Conservation (phyloP, 129 eudicot genomes). For the Flaveria trinervia region DNA sequence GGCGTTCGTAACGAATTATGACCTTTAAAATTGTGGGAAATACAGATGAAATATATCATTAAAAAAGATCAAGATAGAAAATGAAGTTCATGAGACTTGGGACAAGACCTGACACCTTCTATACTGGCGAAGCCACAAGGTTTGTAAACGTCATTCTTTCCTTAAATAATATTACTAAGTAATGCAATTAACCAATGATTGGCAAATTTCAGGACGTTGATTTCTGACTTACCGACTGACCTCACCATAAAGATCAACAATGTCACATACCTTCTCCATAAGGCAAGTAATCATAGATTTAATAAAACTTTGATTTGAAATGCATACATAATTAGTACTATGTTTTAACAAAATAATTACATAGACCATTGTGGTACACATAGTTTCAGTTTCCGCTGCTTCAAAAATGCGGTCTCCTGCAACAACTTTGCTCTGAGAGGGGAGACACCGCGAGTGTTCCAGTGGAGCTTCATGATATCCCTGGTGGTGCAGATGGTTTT, state of each 20-base stretch:
- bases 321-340: not conserved
- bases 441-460: constrained; percentile 38
- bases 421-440: constrained; percentile 50
- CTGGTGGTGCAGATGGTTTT: constrained; percentile 77
- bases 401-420: constrained; percentile 77
- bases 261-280: constrained; percentile 67
- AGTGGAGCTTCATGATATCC: constrained; percentile 70
- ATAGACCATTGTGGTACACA: constrained; percentile 38
- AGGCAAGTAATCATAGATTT: constrained; percentile 44
- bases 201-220: constrained; percentile 47
- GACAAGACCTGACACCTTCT: constrained; percentile 75
- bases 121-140: constrained; percentile 81
- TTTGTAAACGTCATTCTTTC: not conserved
- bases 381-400: constrained; percentile 75
- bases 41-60: constrained; percentile 20
- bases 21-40: not conserved
- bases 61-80: constrained; percentile 26
- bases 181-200: not conserved
- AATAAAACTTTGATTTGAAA: constrained; percentile 3
- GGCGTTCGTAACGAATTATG: not conserved
- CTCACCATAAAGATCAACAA: constrained; percentile 57
- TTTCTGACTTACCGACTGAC: constrained; percentile 65
- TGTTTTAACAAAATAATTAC: constrained; percentile 22
- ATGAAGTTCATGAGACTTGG: constrained; percentile 95
- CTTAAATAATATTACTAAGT: not conserved